Evolutionary conservation across 345 rosid genomes (phyloP).

Genomic region (Triadica sebifera): DNA sequence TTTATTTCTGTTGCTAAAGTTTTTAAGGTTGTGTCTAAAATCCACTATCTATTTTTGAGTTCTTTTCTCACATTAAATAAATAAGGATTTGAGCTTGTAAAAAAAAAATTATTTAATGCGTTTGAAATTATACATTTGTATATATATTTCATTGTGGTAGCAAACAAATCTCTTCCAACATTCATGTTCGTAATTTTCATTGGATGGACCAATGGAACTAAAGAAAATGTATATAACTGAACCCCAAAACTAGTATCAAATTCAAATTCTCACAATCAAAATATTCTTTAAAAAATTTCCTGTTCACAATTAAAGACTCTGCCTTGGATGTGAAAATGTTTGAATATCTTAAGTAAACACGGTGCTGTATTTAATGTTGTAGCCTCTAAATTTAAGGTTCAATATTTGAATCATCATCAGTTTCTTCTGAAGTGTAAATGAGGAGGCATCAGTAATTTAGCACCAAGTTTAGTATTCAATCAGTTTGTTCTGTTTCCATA

Average conservation of each 20-base stretch:
- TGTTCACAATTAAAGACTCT: no score
- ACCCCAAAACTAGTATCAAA: no score
- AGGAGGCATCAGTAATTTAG: not conserved
- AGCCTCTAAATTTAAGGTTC: not conserved
- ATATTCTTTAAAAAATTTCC: no score
- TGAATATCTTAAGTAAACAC: slow-evolving; percentile 3
- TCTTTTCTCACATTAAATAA: not conserved
- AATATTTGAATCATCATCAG: not conserved
- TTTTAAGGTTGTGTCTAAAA: not conserved
- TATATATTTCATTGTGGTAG: not conserved
- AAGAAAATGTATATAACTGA: no score
- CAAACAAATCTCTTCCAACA: not conserved
- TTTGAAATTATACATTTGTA: not conserved
- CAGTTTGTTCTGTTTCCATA: not conserved
- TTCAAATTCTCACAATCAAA: no score
- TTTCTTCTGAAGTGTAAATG: not conserved
- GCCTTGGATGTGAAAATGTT: not conserved
- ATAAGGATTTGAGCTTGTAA: not conserved
- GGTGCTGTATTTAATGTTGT: not conserved
- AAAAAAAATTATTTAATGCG: not conserved
- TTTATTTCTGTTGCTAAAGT: slow-evolving; percentile 5
- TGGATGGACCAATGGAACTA: not conserved
- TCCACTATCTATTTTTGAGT: not conserved
- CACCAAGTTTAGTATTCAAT: not conserved
- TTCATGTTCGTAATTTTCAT: not conserved